phyloP scores from a whole-genome alignment of 345 rosid genomes.

The Fremontodendron californicum region DNA sequence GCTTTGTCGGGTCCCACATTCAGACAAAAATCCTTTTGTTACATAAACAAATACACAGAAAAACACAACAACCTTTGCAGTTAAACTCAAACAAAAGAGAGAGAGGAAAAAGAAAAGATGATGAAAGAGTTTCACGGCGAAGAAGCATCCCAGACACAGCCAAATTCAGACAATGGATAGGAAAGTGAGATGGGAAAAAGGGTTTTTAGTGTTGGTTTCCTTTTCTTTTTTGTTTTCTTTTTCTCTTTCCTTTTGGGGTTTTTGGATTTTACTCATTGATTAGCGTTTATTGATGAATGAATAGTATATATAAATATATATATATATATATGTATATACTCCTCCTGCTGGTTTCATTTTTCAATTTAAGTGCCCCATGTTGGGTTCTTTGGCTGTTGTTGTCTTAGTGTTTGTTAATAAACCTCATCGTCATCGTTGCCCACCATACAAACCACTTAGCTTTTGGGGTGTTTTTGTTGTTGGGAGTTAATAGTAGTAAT shows the following conservation, averaged over 20 bases:
- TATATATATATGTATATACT: not conserved
- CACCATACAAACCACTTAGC: slow-evolving; percentile 12
- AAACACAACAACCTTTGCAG: not conserved
- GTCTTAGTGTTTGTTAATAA: not conserved
- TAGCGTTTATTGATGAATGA: not conserved
- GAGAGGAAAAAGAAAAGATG: not conserved
- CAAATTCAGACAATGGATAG: slow-evolving; percentile 29
- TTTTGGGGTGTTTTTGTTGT: slow-evolving; percentile 7
- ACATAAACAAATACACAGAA: too few relatives aligned
- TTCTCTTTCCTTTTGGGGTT: not conserved
- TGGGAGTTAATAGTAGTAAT: slow-evolving; percentile 17
- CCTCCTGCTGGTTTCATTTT: not conserved
- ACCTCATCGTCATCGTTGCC: not conserved
- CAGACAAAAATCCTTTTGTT: too few relatives aligned
- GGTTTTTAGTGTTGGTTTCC: not conserved
- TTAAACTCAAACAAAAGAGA: not conserved
- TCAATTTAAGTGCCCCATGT: slow-evolving; percentile 24
- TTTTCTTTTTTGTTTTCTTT: not conserved
- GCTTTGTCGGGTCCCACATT: not conserved
- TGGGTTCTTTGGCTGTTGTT: slow-evolving; percentile 25
- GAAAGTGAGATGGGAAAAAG: slow-evolving; percentile 1
- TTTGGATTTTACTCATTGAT: slow-evolving; percentile 32
- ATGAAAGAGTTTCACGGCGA: slow-evolving; percentile 10
- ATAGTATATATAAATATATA: not conserved
- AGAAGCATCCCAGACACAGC: slow-evolving; percentile 29